phyloP scores from a whole-genome alignment of 768 basidiomycete genomes.

The Pleurotus tuber-regium region DNA sequence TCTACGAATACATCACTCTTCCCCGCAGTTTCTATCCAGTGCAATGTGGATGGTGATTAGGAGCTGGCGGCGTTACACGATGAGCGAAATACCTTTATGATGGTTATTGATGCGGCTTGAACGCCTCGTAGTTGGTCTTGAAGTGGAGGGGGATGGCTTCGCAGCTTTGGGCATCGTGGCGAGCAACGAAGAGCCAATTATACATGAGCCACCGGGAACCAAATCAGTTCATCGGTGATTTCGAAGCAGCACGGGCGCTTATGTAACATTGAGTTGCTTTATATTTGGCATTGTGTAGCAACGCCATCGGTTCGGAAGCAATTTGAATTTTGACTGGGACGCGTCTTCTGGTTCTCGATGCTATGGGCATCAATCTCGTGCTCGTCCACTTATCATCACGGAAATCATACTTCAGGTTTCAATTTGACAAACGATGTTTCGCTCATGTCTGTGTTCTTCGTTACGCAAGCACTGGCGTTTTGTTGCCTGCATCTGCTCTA shows the following conservation, averaged over 20 bases:
- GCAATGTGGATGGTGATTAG: not conserved
- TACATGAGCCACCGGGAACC: constrained; percentile 5
- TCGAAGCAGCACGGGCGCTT: not conserved
- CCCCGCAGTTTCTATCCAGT: constrained; percentile 5
- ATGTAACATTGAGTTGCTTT: not conserved
- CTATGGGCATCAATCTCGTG: too few species aligned
- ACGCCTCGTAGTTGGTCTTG: constrained; percentile 13
- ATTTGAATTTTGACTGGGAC: too few species aligned
- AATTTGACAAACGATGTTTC: too few species aligned
- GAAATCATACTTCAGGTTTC: too few species aligned
- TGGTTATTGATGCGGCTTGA: constrained; percentile 15
- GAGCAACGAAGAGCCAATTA: constrained; percentile 13
- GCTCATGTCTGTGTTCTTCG: too few species aligned
- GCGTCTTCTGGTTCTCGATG: too few species aligned
- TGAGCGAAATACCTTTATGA: constrained; percentile 10
- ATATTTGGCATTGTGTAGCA: constrained; percentile 2
- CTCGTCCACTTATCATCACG: too few species aligned
- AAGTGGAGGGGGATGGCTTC: constrained; percentile 1
- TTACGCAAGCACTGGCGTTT: too few species aligned
- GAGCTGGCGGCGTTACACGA: not conserved
- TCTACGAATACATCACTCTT: constrained; percentile 18
- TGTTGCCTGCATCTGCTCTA: too few species aligned
- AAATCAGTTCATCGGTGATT: constrained; percentile 19
- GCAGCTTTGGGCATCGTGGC: constrained; percentile 16
- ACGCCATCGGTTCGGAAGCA: not conserved